These are phyloP conservation scores for Mucor circinelloides DNA, from an alignment of 371 early-diverging fungal genomes.

Conservation along the genomic window DNA sequence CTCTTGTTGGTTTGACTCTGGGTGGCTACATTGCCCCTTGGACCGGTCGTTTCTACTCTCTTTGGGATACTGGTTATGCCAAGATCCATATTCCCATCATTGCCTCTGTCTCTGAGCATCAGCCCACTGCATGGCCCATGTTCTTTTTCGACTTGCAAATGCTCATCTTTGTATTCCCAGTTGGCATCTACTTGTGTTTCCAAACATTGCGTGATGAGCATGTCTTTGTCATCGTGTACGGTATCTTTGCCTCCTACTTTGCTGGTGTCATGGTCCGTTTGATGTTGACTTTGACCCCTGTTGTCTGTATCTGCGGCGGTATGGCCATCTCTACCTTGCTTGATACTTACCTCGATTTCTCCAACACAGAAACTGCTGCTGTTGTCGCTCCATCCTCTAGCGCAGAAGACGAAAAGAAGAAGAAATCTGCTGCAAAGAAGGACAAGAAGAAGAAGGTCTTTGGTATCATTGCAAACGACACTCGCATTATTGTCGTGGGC, in stretches of 20 bases:
- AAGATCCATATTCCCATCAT: conserved; percentile 99
- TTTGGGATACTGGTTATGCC: conserved; percentile 99
- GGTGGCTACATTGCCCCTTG: conserved; percentile 95
- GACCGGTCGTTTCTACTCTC: conserved; percentile 98
- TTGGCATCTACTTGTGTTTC: conserved; percentile 96
- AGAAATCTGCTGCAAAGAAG: conserved; percentile 11
- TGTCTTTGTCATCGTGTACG: conserved; percentile 95
- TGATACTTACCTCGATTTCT: conserved; percentile 71
- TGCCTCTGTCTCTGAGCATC: conserved; percentile 99
- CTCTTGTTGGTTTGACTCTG: conserved; percentile 68
- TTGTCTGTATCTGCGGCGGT: conserved; percentile 94
- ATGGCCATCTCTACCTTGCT: conserved; percentile 87
- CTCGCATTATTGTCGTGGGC: conserved; percentile 52
- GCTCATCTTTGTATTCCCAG: conserved; percentile 94
- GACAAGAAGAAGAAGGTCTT: conserved; percentile 25
- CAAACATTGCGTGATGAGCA: conserved; percentile 90
- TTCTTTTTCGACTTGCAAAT: conserved; percentile 98
- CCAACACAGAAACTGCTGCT: conserved; percentile 1
- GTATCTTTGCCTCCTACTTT: conserved; percentile 96
- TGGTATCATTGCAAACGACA: conserved; percentile 46
- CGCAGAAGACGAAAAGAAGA: conserved; percentile 8
- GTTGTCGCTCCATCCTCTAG: neutral
- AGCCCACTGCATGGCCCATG: conserved; percentile 98
- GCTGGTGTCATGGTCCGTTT: conserved; percentile 99
- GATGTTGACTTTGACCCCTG: conserved; percentile 96